These are phyloP conservation scores for Pseudomassariella vexata DNA, from an alignment of 2,329 filamentous ascomycete genomes.

Conservation along the genomic window DNA sequence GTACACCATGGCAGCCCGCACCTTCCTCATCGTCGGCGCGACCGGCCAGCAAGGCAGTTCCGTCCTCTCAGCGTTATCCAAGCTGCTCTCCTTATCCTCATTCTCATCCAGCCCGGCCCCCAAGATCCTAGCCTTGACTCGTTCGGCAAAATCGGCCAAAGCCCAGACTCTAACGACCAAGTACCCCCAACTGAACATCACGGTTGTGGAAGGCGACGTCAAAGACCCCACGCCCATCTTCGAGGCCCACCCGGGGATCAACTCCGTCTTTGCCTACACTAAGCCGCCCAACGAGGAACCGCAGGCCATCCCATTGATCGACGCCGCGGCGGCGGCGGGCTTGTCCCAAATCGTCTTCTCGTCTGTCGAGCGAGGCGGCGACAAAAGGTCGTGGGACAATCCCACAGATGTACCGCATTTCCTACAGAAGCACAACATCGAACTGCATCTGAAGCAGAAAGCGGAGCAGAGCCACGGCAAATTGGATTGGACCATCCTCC, in stretches of 20 bases:
- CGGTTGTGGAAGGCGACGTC: conserved; percentile 28
- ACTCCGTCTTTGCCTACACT: conserved; percentile 28
- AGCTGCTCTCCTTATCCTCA: conserved; percentile 10
- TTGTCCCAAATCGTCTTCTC: conserved; percentile 57
- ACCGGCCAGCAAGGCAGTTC: conserved; percentile 29
- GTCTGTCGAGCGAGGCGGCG: conserved; percentile 58
- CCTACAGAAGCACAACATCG: conserved; percentile 52
- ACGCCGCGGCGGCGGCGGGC: conserved; percentile 27
- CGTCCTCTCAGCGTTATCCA: conserved; percentile 19
- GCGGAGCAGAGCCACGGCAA: conserved; percentile 9
- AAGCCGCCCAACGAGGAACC: conserved; percentile 24
- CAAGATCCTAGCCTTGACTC: conserved; percentile 27
- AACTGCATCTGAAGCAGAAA: conserved; percentile 42
- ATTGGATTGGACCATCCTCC: conserved; percentile 32
- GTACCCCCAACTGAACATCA: conserved; percentile 18
- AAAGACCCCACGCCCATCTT: conserved; percentile 26
- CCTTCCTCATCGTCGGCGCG: conserved; percentile 30
- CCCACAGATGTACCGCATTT: conserved; percentile 54
- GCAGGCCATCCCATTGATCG: conserved; percentile 28
- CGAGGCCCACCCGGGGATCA: conserved; percentile 21
- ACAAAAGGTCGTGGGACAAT: conserved; percentile 38
- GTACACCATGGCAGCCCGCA: no score
- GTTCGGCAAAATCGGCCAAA: conserved; percentile 21
- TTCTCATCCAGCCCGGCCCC: conserved; percentile 15
- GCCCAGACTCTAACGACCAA: conserved; percentile 16